Base-by-base conservation (phyloP, 2,329 filamentous ascomycete genomes). In the Stagonosporopsis tanaceti region DNA sequence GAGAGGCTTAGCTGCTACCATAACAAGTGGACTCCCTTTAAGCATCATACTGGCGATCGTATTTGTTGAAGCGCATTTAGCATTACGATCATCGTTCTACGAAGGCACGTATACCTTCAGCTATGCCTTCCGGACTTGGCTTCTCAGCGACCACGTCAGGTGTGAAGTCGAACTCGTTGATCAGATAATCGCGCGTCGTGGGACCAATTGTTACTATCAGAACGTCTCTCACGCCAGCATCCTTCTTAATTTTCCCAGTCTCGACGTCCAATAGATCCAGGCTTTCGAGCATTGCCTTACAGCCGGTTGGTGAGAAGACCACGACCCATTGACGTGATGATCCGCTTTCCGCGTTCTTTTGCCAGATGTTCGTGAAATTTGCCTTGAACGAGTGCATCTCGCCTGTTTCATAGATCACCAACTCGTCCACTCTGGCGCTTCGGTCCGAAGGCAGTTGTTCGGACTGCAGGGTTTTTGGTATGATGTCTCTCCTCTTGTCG, bases 151-250 rank as follows among this genome's bases (percentile, higher is more conserved):
- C 96, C n/a, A 91, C 89, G 71, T 94, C 88, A 1, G 91, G 87
- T 66, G 87, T 82, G 62, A 88, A 89, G 0, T 79, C 85, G 73
- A 92, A 92, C 1, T 81, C 83, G 20, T 81, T 79, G 15, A 80
- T 73, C 41, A 99, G 78, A 77, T 92, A 88, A 65, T 93, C 87
- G 61, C 89, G 84, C 11, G 95, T 99, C 17, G 95, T 99, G 12
- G 95, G 94, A 0, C 95, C 95, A 76, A 99, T 99, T 0, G 93
- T 96, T 14, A 89, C 92, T 59, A 98, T 81, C 61, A 85, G 87
- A 1, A 87, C 89, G 47, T 75, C 82, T 9, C 77, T 78, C 22
- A 48, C 27, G 28, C 42, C 51, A 34, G 37, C 53, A 27, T 34
- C 51, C 54, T 52, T 62, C 22, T 61, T 68, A 41, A 72, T 72